Conservation (phyloP, 768 basidiomycete genomes). For the Trametes punicea region DNA sequence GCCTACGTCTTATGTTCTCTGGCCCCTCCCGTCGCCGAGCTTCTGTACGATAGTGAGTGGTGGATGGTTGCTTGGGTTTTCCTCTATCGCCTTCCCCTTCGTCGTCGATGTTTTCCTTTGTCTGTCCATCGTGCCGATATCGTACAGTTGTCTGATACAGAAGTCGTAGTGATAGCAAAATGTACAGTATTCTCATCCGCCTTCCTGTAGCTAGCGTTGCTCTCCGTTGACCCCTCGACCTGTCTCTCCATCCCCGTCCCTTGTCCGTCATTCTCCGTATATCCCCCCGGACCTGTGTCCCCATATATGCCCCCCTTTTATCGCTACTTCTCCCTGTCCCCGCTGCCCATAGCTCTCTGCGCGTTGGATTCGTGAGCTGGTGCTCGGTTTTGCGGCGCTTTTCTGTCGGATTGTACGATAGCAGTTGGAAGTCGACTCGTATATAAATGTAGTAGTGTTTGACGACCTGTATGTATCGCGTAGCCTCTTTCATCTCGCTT, state of each 20-base stretch:
- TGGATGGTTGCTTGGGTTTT: conserved; percentile 5
- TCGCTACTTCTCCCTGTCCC: not conserved
- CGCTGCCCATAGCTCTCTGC: conserved; percentile 9
- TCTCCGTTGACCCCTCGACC: not conserved
- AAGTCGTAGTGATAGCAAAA: conserved; percentile 4
- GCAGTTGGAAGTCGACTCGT: not conserved
- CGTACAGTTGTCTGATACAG: conserved; percentile 10
- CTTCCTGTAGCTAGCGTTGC: not conserved
- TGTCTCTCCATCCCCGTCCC: too few relatives aligned
- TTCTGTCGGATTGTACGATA: conserved; percentile 6
- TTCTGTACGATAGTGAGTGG: conserved; percentile 17
- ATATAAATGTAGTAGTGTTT: conserved; percentile 14
- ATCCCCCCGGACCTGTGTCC: not conserved
- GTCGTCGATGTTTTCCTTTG: not conserved
- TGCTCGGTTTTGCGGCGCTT: conserved; percentile 5
- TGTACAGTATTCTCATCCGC: conserved; percentile 7
- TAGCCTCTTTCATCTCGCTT: not conserved
- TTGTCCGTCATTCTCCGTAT: too few relatives aligned
- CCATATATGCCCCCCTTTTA: not conserved
- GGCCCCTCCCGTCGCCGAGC: not conserved
- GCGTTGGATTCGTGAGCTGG: conserved; percentile 14
- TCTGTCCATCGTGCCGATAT: conserved; percentile 1
- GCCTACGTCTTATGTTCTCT: not conserved
- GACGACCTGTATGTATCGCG: conserved; percentile 8
- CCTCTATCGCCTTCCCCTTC: not conserved